Percentiles rank a stretch among this genome's conserved stretches.
Evolutionary conservation across 176 grass and related monocot genomes (phyloP).

Genomic region (Phyllostachys edulis): DNA sequence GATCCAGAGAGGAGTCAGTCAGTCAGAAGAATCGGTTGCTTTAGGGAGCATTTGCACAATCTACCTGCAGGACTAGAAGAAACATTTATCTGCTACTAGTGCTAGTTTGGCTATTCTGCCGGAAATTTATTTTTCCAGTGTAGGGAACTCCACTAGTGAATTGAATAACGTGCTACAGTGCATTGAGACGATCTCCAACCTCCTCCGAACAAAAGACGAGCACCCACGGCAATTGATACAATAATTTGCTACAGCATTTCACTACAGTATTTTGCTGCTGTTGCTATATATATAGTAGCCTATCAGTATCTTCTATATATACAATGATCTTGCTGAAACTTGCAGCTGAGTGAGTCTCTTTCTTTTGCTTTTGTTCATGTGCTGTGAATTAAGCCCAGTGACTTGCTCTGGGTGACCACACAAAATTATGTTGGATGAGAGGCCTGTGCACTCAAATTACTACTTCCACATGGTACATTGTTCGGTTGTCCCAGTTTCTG

Average conservation of each 20-base stretch:
- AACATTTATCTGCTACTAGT: neutral
- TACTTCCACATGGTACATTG: neutral
- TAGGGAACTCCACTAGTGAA: neutral
- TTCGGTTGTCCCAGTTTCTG: neutral
- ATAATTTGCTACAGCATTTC: too few relatives aligned
- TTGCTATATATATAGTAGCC: too few relatives aligned
- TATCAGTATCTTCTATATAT: neutral
- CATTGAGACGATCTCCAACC: too few relatives aligned
- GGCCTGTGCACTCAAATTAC: neutral
- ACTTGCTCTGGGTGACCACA: neutral
- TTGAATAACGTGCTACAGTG: too few relatives aligned
- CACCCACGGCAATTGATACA: too few relatives aligned
- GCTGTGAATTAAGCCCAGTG: neutral
- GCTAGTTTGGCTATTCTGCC: neutral
- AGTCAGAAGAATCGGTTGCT: neutral
- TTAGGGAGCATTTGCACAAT: neutral
- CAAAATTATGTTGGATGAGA: neutral
- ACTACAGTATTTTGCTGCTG: too few relatives aligned
- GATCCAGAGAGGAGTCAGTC: neutral
- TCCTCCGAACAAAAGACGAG: too few relatives aligned
- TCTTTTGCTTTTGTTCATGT: neutral
- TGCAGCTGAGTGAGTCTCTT: neutral
- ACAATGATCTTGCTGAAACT: neutral
- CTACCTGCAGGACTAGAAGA: neutral
- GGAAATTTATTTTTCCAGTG: neutral